Conservation (phyloP, 1,284 basidiomycete species). For the Erythrobasidium hasegawianum region DNA sequence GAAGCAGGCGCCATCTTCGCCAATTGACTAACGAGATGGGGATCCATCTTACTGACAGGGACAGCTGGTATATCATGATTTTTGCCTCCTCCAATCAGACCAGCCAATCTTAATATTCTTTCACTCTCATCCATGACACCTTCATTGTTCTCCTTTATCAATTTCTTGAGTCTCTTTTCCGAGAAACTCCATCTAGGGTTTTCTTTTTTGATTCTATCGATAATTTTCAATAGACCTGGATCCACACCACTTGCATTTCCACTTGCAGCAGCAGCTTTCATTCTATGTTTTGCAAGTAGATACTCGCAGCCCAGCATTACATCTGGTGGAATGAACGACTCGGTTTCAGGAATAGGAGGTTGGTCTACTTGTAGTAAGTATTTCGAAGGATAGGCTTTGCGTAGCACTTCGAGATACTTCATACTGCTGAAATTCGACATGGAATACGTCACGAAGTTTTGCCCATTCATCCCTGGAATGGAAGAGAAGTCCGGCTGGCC, state of each 20-base stretch:
- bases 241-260: background rate
- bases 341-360: slow-evolving; percentile 2
- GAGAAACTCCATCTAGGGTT: slow-evolving; percentile 20
- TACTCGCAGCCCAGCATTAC: slow-evolving; percentile 21
- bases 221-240: slow-evolving; percentile 31
- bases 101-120: slow-evolving; percentile 13
- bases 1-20: slow-evolving; percentile 5
- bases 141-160: slow-evolving; percentile 22
- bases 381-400: slow-evolving; percentile 18
- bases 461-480: slow-evolving; percentile 5
- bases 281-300: slow-evolving; percentile 5
- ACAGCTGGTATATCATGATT: slow-evolving; percentile 3
- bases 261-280: slow-evolving; percentile 1
- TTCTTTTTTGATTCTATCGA: slow-evolving; percentile 14
- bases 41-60: slow-evolving; percentile 14
- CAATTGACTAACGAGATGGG: slow-evolving; percentile 13
- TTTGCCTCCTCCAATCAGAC: slow-evolving; percentile 22
- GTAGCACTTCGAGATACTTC: slow-evolving; percentile 5
- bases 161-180: slow-evolving; percentile 24
- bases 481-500: background rate
- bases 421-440: slow-evolving; percentile 6
- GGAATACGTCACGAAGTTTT: slow-evolving; percentile 15
- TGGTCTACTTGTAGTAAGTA: slow-evolving; percentile 13
- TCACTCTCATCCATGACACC: slow-evolving; percentile 10
- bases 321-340: slow-evolving; percentile 13